Percentiles rank a stretch among this genome's conserved stretches.
phyloP scores from a whole-genome alignment of 2,329 filamentous ascomycete genomes.

The Bipolaris oryzae region DNA sequence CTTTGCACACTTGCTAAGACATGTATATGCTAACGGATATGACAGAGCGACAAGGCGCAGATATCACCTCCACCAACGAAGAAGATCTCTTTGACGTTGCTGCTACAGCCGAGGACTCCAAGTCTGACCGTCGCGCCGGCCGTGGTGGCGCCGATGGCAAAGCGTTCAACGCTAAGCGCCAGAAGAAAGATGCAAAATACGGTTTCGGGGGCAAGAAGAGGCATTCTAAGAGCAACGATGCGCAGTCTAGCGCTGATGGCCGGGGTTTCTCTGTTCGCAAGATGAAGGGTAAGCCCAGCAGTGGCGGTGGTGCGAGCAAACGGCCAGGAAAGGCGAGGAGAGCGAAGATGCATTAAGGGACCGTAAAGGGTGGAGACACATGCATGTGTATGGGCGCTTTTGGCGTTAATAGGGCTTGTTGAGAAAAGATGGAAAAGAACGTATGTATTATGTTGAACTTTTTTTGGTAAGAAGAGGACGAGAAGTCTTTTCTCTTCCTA shows the following conservation, averaged over 20 bases:
- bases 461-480: no score
- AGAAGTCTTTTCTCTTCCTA: no score
- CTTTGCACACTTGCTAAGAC: background rate
- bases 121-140: conserved; percentile 50
- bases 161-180: conserved; percentile 70
- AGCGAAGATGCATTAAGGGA: conserved; percentile 36
- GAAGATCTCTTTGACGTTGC: conserved; percentile 90
- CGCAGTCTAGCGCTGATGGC: conserved; percentile 79
- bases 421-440: no score
- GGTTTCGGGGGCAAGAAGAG: conserved; percentile 97
- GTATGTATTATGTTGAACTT: no score
- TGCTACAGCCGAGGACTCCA: conserved; percentile 60
- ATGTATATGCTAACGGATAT: conserved; percentile 27
- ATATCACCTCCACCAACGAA: conserved; percentile 71
- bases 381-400: background rate
- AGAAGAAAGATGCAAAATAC: conserved; percentile 94
- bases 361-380: background rate
- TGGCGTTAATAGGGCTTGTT: background rate
- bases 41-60: conserved; percentile 80
- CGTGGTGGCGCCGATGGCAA: conserved; percentile 27
- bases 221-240: conserved; percentile 88
- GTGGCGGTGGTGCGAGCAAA: conserved; percentile 38
- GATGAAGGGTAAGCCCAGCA: conserved; percentile 71
- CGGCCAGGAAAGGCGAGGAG: conserved; percentile 45
- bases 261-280: conserved; percentile 79